Percentiles rank a stretch among this genome's conserved stretches.
Conservation (phyloP, 108 stramenopile genomes). For the Skeletonema menzelii region DNA sequence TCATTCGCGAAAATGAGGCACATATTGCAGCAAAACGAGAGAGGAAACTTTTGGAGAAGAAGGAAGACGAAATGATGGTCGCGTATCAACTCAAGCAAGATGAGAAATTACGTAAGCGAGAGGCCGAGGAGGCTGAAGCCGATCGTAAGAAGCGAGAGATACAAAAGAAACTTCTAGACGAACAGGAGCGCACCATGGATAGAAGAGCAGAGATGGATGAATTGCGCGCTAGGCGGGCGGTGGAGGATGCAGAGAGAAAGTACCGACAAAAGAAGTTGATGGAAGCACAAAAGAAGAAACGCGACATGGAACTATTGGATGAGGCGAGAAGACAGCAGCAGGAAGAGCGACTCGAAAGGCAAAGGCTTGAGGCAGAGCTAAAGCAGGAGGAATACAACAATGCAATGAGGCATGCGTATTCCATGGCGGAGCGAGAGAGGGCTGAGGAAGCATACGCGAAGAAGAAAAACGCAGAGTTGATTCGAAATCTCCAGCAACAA, state of each 20-base stretch:
- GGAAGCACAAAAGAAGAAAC: conserved; percentile 59
- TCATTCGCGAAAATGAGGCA: conserved; percentile 72
- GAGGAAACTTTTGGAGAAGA: conserved; percentile 51
- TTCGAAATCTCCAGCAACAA: conserved; percentile 53
- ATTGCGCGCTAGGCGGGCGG: conserved; percentile 74
- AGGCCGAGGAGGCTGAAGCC: conserved; percentile 64
- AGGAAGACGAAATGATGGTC: conserved; percentile 75
- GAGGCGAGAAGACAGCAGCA: conserved; percentile 49
- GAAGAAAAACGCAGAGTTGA: conserved; percentile 41
- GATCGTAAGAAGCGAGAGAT: conserved; percentile 63
- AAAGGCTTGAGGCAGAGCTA: conserved; percentile 30
- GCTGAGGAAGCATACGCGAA: conserved; percentile 35
- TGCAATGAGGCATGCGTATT: conserved; percentile 32
- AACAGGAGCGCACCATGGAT: conserved; percentile 71
- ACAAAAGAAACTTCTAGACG: conserved; percentile 69
- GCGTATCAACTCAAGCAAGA: conserved; percentile 75
- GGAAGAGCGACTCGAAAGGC: conserved; percentile 47
- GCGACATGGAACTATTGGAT: conserved; percentile 41
- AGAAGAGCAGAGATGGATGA: conserved; percentile 85
- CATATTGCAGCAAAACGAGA: conserved; percentile 49
- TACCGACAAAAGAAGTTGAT: conserved; percentile 46
- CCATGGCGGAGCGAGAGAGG: conserved; percentile 60
- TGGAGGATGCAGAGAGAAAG: conserved; percentile 64
- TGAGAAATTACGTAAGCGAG: conserved; percentile 64
- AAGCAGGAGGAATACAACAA: conserved; percentile 58